Evolutionary conservation across 176 grass and related monocot genomes (phyloP), one percentile per base, ranked within the genome.

Genomic region (Cenchrus fungigraminus): DNA sequence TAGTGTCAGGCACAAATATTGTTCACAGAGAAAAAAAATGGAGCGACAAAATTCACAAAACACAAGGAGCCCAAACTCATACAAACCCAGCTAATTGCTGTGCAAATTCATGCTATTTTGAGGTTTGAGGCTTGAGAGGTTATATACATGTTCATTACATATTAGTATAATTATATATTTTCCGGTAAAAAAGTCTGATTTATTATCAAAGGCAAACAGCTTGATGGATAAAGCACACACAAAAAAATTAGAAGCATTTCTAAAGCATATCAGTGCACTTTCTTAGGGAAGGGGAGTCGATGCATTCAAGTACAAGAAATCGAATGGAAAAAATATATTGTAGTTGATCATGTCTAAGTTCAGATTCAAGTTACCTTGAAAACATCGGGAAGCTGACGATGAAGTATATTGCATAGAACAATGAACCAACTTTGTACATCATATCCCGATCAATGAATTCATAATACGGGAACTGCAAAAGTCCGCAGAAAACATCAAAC

Each of bases 361-460:
- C n/a, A 37, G 45, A 70, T 11, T 74, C 6, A 45, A 79, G 69
- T 86, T 92, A 95, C 96, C 96, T 95, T 80, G 85, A 80, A 81
- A 98, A 95, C 96, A 95, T 98, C 20, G 96, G 96, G 84, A 98
- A 98, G 83, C 96, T 98, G 77, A 98, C 91, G 16, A 98, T 78
- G 87, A 98, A 98, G 76, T 98, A 98, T 61, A 98, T 93, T 76
- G 95, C 95, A 63, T 98, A 98, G 84, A 98, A 98, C 82, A 98
- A 70, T 37, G 95, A 98, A 82, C 95, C 95, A 28, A 98, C 91
- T 90, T 88, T 95, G 89, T 95, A 98, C 95, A 98, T 98, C 55
- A 86, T 83, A 56, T 90, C 90, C 19, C 93, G 87, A 68, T 98
- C 95, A 14, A 98, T 31, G 51, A 98, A 98, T 34, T 93, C 91